phyloP scores from a whole-genome alignment of 208 protist genomes.

The Leishmania martiniquensis region DNA sequence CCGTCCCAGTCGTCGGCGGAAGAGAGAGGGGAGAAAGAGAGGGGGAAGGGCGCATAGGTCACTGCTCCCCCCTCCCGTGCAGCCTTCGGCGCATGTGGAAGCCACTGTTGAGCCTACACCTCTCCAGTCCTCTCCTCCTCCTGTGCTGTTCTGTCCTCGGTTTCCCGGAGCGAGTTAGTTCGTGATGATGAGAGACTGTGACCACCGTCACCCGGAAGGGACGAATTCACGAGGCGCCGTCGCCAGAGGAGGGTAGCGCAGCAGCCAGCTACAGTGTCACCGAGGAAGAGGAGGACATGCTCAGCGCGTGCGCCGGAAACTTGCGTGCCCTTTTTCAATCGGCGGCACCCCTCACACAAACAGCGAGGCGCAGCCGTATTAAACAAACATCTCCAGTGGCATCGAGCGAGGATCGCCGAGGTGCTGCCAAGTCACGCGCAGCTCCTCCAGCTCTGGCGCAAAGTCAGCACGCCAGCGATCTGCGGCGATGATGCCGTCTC shows the following conservation, averaged over 20 bases:
- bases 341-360: background rate
- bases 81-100: background rate
- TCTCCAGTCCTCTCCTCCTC: background rate
- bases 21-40: too few species aligned
- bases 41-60: background rate
- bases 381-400: background rate
- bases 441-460: constrained; percentile 50
- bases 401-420: constrained; percentile 38
- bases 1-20: too few species aligned
- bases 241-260: background rate
- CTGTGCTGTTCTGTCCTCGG: background rate
- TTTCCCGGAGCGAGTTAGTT: background rate
- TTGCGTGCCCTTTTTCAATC: background rate
- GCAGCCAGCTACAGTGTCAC: background rate
- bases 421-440: constrained; percentile 41
- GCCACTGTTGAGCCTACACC: background rate
- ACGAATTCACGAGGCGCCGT: background rate
- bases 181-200: background rate
- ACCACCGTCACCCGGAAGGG: background rate
- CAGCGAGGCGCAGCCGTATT: background rate
- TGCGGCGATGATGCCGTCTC: constrained; percentile 15
- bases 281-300: background rate
- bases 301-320: background rate
- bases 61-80: background rate
- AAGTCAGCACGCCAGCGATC: constrained; percentile 57